Evolutionary conservation across 2,329 filamentous ascomycete species (phyloP).

Genomic region (Arthrobotrys conoides): DNA sequence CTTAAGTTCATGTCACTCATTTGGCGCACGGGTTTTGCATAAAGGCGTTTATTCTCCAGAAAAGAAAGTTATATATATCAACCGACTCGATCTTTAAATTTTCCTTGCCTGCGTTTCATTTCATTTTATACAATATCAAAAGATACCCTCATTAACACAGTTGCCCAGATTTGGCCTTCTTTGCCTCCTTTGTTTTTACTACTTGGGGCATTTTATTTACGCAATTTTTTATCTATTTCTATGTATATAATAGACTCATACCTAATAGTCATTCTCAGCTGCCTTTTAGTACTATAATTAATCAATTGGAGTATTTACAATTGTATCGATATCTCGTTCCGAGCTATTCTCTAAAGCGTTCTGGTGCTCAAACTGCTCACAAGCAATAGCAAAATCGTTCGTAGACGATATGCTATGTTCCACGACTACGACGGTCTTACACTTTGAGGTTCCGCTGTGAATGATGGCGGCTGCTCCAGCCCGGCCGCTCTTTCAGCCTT

Average conservation of each 20-base stretch:
- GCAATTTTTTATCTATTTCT: constrained; percentile 7
- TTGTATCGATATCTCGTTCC: too few relatives aligned
- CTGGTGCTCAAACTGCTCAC: too few relatives aligned
- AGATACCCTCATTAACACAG: constrained; percentile 49
- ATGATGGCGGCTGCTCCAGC: constrained; percentile 2
- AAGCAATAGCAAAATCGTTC: too few relatives aligned
- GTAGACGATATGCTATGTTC: background rate
- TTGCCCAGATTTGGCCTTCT: background rate
- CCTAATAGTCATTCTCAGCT: background rate
- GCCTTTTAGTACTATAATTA: background rate
- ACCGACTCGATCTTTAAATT: constrained; percentile 21
- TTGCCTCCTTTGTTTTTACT: background rate
- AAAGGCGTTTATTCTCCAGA: constrained; percentile 35
- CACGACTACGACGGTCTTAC: background rate
- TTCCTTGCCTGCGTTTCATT: constrained; percentile 3
- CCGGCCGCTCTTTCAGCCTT: constrained; percentile 12
- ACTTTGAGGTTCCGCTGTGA: background rate
- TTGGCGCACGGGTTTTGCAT: constrained; percentile 33
- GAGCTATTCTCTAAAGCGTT: background rate
- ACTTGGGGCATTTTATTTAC: background rate
- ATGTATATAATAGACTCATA: constrained; percentile 1
- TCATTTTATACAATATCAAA: constrained; percentile 16
- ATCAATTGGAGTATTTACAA: background rate
- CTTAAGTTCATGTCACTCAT: constrained; percentile 23
- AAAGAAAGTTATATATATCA: constrained; percentile 13